phyloP scores from a whole-genome alignment of 768 basidiomycete genomes.

The Asterophora parasitica region DNA sequence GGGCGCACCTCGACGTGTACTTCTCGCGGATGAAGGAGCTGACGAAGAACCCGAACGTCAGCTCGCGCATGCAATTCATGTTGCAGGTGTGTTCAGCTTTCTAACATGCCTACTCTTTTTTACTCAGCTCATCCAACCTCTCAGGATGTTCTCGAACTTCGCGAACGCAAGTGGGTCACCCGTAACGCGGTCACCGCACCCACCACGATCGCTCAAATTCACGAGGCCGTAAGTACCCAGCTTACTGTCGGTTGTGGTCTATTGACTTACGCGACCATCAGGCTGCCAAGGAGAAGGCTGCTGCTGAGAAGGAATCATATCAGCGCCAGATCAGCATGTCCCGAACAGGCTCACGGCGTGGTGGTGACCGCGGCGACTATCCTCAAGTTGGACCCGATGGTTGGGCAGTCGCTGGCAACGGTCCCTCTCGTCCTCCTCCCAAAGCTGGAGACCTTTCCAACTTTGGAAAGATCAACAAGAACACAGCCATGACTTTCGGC shows the following conservation, averaged over 20 bases:
- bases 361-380: conserved; percentile 59
- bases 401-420: conserved; percentile 71
- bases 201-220: conserved; percentile 83
- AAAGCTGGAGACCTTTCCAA: conserved; percentile 84
- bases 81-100: conserved; percentile 60
- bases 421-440: conserved; percentile 51
- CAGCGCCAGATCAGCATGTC: conserved; percentile 74
- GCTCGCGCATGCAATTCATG: conserved; percentile 92
- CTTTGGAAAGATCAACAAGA: conserved; percentile 81
- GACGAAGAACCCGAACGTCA: conserved; percentile 66
- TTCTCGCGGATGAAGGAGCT: conserved; percentile 88
- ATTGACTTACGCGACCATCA: conserved; percentile 22
- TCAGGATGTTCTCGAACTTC: conserved; percentile 89
- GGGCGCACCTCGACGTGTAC: conserved; percentile 87
- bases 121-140: conserved; percentile 8
- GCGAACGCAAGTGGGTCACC: conserved; percentile 75
- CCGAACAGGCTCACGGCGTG: conserved; percentile 86
- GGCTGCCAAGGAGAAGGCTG: conserved; percentile 81
- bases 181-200: conserved; percentile 74
- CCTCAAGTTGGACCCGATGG: conserved; percentile 70
- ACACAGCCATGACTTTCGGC: conserved; percentile 69
- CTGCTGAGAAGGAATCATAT: conserved; percentile 53
- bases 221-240: conserved; percentile 62
- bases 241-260: background rate
- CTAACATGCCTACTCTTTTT: background rate